Base-by-base conservation (phyloP, 768 basidiomycete genomes). In the Gelatoporia subvermispora region DNA sequence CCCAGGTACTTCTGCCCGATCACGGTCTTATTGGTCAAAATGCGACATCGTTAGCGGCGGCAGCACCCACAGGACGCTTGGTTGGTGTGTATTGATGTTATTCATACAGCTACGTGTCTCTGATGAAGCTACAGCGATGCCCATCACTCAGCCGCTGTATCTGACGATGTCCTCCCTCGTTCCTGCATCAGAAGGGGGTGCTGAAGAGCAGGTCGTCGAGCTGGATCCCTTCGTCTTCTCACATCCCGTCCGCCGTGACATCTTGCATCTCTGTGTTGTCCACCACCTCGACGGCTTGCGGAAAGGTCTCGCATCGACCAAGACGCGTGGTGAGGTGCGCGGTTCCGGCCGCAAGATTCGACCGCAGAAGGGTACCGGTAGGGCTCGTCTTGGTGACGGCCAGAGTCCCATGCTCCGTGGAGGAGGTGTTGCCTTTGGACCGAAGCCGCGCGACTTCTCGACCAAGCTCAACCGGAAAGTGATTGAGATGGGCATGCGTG, bases 381-480 rank as follows among this genome's bases (percentile, higher is more conserved):
- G 68, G 56, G 96, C 96, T 9, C 90, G 96, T 63, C 71, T 96
- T 9, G 95, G 94, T 41, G 92, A 93, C 58, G 81, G 74, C 2
- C 88, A 91, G 58, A 87, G 82, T 64, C 92, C 91, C 1, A 89
- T 92, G 77, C 78, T 85, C 47, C 76, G 84, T 25, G 95, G 95
- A 28, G 96, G 96, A 68, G 96, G 95, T 57, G 79, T 88, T 35
- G 91, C 91, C 5, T 93, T 93, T 52, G 93, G 93, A 24, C 91
- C 92, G 0, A 86, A 90, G 62, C 90, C 93, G 2, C 80, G 93
- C 42, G 89, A 96, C 64, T 97, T 94, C 66, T 82, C 87, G 58
- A 93, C 92, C 17, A 86, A 89, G 54, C 77, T 99, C 34, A 88
- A 90, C n/a, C 79, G 90, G 54, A 97, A 97, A 68, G 88, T 96